phyloP scores from a whole-genome alignment of 345 rosid species.

The Dipteronia dyeriana region DNA sequence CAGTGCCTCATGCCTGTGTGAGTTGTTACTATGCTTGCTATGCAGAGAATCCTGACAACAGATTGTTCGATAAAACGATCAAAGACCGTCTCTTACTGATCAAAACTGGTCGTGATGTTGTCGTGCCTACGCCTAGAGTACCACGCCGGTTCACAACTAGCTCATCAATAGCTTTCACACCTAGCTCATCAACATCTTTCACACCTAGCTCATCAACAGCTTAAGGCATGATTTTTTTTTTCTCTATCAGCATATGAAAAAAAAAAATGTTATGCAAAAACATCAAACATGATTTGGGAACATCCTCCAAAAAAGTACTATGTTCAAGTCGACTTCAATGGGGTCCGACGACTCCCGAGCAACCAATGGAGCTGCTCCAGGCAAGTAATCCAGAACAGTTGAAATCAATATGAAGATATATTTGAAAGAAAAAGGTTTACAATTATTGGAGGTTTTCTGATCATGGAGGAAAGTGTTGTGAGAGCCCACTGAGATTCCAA shows the following conservation, averaged over 20 bases:
- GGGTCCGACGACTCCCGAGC: neutral
- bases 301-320: constrained; percentile 6
- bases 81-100: constrained; percentile 53
- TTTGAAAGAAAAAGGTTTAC: constrained; percentile 17
- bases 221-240: neutral
- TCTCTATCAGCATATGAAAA: no score
- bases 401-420: neutral
- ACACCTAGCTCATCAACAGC: constrained; percentile 9
- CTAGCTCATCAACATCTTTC: constrained; percentile 3
- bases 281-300: neutral
- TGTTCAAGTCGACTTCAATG: constrained; percentile 11
- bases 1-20: constrained; percentile 93
- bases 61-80: constrained; percentile 71
- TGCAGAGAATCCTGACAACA: constrained; percentile 76
- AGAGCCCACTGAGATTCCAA: constrained; percentile 38
- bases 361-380: constrained; percentile 2
- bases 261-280: neutral
- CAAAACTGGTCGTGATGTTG: constrained; percentile 47
- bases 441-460: constrained; percentile 13
- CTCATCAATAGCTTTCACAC: neutral
- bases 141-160: constrained; percentile 42
- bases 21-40: constrained; percentile 94
- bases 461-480: constrained; percentile 14
- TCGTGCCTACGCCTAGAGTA: constrained; percentile 68
- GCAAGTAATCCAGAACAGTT: constrained; percentile 12